Evolutionary conservation across 1,284 basidiomycete species (phyloP).

Genomic region (Pascua sp.): DNA sequence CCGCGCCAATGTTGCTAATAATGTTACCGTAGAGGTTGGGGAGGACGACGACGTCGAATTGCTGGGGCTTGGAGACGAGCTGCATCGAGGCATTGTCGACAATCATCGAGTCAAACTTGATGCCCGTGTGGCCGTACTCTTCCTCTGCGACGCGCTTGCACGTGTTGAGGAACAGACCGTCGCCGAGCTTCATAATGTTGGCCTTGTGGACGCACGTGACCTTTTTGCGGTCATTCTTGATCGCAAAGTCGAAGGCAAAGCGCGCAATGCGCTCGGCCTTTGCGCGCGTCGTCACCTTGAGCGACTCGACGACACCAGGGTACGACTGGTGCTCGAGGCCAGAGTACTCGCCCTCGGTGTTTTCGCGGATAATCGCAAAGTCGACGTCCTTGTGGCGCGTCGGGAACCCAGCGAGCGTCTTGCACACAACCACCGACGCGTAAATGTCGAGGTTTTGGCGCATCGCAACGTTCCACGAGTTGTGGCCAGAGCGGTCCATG

Average conservation of each 20-base stretch:
- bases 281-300: constrained; percentile 93
- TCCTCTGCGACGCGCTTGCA: constrained; percentile 92
- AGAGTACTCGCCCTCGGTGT: constrained; percentile 99
- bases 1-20: constrained; percentile 96
- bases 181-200: constrained; percentile 99
- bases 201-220: constrained; percentile 99
- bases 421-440: constrained; percentile 96
- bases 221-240: constrained; percentile 99
- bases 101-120: constrained; percentile 96
- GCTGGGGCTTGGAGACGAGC: constrained; percentile 87
- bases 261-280: constrained; percentile 97
- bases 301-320: constrained; percentile 96
- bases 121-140: constrained; percentile 85
- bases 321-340: constrained; percentile 97
- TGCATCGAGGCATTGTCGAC: constrained; percentile 99
- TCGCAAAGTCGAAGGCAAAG: constrained; percentile 98
- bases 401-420: constrained; percentile 93
- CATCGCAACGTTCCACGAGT: constrained; percentile 99
- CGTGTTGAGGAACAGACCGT: constrained; percentile 98
- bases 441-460: constrained; percentile 99
- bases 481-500: constrained; percentile 91
- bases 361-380: constrained; percentile 99
- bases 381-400: constrained; percentile 96
- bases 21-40: constrained; percentile 80
- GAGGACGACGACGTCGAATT: constrained; percentile 55